phyloP scores from a whole-genome alignment of 768 basidiomycete species.

The Collybia nuda region DNA sequence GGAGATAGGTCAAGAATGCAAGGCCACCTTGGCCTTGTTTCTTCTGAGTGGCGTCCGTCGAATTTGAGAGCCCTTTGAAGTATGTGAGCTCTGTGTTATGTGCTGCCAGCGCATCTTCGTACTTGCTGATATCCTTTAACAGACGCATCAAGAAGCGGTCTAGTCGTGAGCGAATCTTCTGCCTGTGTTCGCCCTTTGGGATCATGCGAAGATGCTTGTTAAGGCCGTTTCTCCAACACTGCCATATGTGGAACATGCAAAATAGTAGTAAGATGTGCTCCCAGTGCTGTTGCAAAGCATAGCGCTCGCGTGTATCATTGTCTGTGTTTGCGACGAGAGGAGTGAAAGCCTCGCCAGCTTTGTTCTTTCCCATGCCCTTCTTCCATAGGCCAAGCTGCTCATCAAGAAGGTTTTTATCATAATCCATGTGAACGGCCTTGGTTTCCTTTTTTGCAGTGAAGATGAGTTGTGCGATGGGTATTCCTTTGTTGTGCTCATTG shows the following conservation, averaged over 20 bases:
- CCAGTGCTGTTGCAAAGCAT: slow-evolving; percentile 1
- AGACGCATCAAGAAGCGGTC: neutral
- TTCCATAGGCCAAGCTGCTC: neutral
- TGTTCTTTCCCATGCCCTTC: neutral
- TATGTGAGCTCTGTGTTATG: no score
- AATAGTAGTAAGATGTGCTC: slow-evolving; percentile 24
- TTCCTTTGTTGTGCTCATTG: neutral
- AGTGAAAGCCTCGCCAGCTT: neutral
- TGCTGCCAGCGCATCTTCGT: neutral
- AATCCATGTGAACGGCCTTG: neutral
- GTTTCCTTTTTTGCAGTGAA: neutral
- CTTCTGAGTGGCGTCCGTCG: neutral
- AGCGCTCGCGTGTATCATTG: slow-evolving; percentile 25
- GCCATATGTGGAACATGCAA: slow-evolving; percentile 34
- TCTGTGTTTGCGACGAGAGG: slow-evolving; percentile 22
- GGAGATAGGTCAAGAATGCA: slow-evolving; percentile 18
- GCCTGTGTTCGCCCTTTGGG: slow-evolving; percentile 21
- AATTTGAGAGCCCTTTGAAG: no score
- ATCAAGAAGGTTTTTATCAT: neutral
- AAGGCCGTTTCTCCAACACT: slow-evolving; percentile 30
- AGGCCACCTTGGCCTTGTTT: slow-evolving; percentile 16
- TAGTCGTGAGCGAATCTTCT: no score
- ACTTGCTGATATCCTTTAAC: neutral
- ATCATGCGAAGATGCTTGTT: slow-evolving; percentile 21
- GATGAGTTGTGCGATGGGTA: neutral